Percentiles rank a stretch among this genome's conserved stretches.
Conservation (phyloP, 305 asterid genomes). For the Fraxinus sp. region DNA sequence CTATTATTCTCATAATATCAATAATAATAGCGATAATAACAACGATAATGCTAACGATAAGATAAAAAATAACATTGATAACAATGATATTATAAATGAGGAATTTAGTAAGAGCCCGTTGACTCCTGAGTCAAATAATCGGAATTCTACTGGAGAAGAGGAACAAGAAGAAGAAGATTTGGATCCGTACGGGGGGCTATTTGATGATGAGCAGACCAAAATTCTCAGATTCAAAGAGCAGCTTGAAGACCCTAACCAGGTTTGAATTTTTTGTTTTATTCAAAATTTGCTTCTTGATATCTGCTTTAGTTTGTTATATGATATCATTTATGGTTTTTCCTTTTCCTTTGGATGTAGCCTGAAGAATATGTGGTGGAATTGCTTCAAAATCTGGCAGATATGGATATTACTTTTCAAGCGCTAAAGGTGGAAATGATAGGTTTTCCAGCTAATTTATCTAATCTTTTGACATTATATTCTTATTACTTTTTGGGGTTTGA, state of each 20-base stretch:
- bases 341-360: slow-evolving; percentile 36
- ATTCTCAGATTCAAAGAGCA: slow-evolving; percentile 66
- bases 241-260: slow-evolving; percentile 76
- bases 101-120: slow-evolving; percentile 58
- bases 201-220: slow-evolving; percentile 72
- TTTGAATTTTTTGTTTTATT: slow-evolving; percentile 8
- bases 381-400: slow-evolving; percentile 75
- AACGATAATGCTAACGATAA: slow-evolving; percentile 22
- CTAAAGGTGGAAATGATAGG: slow-evolving; percentile 48
- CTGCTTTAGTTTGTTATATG: background rate
- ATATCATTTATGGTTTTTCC: background rate
- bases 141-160: slow-evolving; percentile 35
- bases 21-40: slow-evolving; percentile 4
- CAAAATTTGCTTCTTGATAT: background rate
- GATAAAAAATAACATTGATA: slow-evolving; percentile 11
- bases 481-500: background rate
- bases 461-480: no score
- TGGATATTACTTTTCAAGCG: slow-evolving; percentile 84
- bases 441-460: background rate
- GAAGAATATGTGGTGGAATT: slow-evolving; percentile 69
- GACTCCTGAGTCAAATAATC: slow-evolving; percentile 76
- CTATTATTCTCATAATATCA: slow-evolving; percentile 1
- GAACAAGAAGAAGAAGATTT: slow-evolving; percentile 47
- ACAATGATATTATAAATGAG: slow-evolving; percentile 29
- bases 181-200: slow-evolving; percentile 68